Percentiles rank a stretch among this genome's conserved stretches.
Conservation (phyloP, 192 early-diverging fungal genomes). For the Gonapodya prolifera region DNA sequence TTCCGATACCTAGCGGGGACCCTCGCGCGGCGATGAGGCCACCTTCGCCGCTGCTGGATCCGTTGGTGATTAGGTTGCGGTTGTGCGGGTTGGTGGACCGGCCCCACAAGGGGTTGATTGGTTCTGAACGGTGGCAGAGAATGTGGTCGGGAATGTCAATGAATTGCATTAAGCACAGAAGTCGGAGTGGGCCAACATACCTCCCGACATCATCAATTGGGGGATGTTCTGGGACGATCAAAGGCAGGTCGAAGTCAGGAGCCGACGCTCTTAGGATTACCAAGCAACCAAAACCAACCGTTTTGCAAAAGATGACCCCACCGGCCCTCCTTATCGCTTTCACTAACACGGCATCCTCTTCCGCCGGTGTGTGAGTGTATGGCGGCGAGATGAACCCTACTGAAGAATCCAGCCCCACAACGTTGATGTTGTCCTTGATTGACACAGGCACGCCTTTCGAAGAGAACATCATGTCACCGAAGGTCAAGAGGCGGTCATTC, state of each 20-base stretch:
- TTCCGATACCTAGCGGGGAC: neutral
- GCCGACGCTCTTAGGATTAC: too few relatives aligned
- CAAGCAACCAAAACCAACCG: too few relatives aligned
- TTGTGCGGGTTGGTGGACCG: slow-evolving; percentile 6
- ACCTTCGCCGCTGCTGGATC: slow-evolving; percentile 1
- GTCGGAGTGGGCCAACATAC: too few relatives aligned
- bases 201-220: neutral
- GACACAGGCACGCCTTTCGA: neutral
- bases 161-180: too few relatives aligned
- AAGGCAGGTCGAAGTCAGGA: neutral
- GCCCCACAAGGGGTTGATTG: neutral
- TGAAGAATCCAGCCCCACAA: neutral
- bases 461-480: too few relatives aligned
- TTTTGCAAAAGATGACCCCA: too few relatives aligned
- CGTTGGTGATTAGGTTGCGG: neutral
- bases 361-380: neutral
- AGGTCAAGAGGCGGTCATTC: too few relatives aligned
- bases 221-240: slow-evolving; percentile 2
- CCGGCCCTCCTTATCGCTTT: neutral
- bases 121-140: too few relatives aligned
- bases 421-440: neutral
- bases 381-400: neutral
- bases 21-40: neutral
- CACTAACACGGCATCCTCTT: neutral
- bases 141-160: too few relatives aligned